These are phyloP conservation scores for Infundibulicybe gibba DNA, from an alignment of 768 basidiomycete genomes.

Conservation along the genomic window DNA sequence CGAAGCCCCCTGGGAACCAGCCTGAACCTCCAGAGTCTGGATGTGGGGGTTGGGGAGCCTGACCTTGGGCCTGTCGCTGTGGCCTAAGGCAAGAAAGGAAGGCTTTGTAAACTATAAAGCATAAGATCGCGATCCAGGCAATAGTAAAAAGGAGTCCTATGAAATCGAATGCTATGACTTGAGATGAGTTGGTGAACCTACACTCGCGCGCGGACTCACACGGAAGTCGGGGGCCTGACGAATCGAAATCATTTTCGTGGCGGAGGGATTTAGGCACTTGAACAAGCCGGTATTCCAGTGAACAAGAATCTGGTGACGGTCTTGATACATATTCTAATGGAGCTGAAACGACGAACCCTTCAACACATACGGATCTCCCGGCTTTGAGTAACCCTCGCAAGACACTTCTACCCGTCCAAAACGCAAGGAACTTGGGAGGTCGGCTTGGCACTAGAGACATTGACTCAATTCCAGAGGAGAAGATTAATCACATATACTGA, in stretches of 20 bases:
- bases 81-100: constrained; percentile 46
- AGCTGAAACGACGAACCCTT: constrained; percentile 51
- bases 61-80: constrained; percentile 20
- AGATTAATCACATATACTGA: constrained; percentile 24
- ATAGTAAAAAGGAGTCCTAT: constrained; percentile 48
- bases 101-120: constrained; percentile 54
- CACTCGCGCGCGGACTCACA: neutral
- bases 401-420: constrained; percentile 84
- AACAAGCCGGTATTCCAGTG: constrained; percentile 78
- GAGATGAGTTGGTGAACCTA: neutral
- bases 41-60: constrained; percentile 24
- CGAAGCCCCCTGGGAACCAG: constrained; percentile 51
- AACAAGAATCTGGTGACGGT: constrained; percentile 67
- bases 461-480: constrained; percentile 20
- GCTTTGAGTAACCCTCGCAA: constrained; percentile 86
- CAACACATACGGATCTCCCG: constrained; percentile 81
- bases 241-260: constrained; percentile 23
- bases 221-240: constrained; percentile 9
- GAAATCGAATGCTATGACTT: constrained; percentile 39
- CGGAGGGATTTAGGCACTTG: constrained; percentile 53
- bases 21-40: constrained; percentile 37
- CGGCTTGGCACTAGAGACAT: constrained; percentile 72
- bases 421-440: constrained; percentile 77
- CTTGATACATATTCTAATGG: neutral
- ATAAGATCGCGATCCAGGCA: constrained; percentile 51